These are phyloP conservation scores for Kalmusia sp. DNA, from an alignment of 2,329 filamentous ascomycete genomes.

Conservation along the genomic window DNA sequence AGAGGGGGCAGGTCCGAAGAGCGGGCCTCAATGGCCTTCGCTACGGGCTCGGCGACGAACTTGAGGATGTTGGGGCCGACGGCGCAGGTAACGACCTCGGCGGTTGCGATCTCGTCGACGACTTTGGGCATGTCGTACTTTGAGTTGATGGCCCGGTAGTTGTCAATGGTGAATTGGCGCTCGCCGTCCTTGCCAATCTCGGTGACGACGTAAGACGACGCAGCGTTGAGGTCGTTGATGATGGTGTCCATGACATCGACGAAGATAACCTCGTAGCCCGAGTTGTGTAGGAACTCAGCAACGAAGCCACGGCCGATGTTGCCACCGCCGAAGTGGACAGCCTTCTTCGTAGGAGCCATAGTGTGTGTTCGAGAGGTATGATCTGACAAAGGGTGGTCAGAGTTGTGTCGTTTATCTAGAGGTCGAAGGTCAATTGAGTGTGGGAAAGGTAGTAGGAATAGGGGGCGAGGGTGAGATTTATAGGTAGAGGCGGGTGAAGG, in stretches of 20 bases:
- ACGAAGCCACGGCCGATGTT: slow-evolving; percentile 61
- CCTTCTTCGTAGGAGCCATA: slow-evolving; percentile 55
- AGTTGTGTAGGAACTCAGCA: slow-evolving; percentile 81
- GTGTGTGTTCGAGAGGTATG: slow-evolving; percentile 21
- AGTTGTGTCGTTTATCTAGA: slow-evolving; percentile 7
- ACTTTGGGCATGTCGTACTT: slow-evolving; percentile 82
- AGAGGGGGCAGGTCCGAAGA: slow-evolving; percentile 68
- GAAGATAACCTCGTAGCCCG: slow-evolving; percentile 95
- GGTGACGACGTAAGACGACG: slow-evolving; percentile 85
- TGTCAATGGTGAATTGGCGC: slow-evolving; percentile 81
- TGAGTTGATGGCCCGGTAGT: slow-evolving; percentile 97
- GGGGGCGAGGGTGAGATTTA: neutral
- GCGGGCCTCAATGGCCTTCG: slow-evolving; percentile 87
- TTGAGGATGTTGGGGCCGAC: slow-evolving; percentile 95
- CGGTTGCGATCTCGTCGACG: slow-evolving; percentile 82
- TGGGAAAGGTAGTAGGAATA: slow-evolving; percentile 3
- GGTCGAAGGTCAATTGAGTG: slow-evolving; percentile 24
- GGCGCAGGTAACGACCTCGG: slow-evolving; percentile 93
- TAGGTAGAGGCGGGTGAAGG: neutral
- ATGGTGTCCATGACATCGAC: slow-evolving; percentile 88
- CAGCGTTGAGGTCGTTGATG: slow-evolving; percentile 79
- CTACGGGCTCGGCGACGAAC: slow-evolving; percentile 95
- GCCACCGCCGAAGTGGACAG: slow-evolving; percentile 61
- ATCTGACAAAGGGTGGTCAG: slow-evolving; percentile 8
- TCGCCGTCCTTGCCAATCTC: slow-evolving; percentile 89